These are phyloP conservation scores for Xylaria flabelliformis DNA, from an alignment of 495 filamentous ascomycete species.

Conservation along the genomic window DNA sequence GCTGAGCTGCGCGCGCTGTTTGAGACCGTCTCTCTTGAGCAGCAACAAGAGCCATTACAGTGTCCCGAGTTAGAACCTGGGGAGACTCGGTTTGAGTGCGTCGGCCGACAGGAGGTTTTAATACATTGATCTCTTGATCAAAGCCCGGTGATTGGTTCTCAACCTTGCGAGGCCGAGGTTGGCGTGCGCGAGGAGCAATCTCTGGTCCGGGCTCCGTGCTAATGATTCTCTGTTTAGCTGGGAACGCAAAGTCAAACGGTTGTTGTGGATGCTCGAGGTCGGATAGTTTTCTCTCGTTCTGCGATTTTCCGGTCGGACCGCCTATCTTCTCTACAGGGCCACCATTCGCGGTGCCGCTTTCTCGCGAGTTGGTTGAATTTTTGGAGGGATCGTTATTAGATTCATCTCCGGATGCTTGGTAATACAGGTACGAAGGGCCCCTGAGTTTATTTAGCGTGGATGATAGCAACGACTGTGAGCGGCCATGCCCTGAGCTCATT, in stretches of 20 bases:
- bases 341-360: neutral
- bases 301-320: neutral
- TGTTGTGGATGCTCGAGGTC: slow-evolving; percentile 24
- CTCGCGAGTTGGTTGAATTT: slow-evolving; percentile 30
- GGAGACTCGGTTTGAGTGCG: slow-evolving; percentile 26
- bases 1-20: slow-evolving; percentile 25
- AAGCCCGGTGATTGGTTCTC: slow-evolving; percentile 25
- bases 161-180: slow-evolving; percentile 27
- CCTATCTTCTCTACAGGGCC: neutral
- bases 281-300: neutral
- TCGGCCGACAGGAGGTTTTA: slow-evolving; percentile 17
- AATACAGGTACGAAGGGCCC: slow-evolving; percentile 41
- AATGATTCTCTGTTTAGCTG: slow-evolving; percentile 21
- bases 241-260: slow-evolving; percentile 35
- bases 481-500: slow-evolving; percentile 34
- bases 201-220: slow-evolving; percentile 31
- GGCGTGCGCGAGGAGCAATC: slow-evolving; percentile 25
- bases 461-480: slow-evolving; percentile 42
- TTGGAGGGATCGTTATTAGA: slow-evolving; percentile 23
- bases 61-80: slow-evolving; percentile 26
- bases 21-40: slow-evolving; percentile 36
- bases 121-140: slow-evolving; percentile 26
- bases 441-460: slow-evolving; percentile 40
- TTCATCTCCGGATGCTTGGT: slow-evolving; percentile 30
- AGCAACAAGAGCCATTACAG: slow-evolving; percentile 21